Evolutionary conservation across 1,284 basidiomycete species (phyloP).

Genomic region (Takashimella tepidaria): DNA sequence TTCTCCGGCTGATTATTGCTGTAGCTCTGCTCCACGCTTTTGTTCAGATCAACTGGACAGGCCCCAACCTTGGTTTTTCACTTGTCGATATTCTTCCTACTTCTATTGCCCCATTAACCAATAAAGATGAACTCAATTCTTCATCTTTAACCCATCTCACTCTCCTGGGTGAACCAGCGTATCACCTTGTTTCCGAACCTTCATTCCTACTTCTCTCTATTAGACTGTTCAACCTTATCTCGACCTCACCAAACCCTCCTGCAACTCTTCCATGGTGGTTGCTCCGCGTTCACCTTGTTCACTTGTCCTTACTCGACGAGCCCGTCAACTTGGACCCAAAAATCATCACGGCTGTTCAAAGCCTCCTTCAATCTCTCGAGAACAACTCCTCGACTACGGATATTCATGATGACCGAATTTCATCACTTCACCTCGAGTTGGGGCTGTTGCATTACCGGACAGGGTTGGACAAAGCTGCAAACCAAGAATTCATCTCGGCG

Average conservation of each 20-base stretch:
- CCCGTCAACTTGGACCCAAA: constrained; percentile 60
- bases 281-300: constrained; percentile 66
- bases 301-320: constrained; percentile 82
- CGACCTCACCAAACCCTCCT: constrained; percentile 48
- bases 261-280: constrained; percentile 68
- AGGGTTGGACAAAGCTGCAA: constrained; percentile 70
- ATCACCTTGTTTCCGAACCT: constrained; percentile 74
- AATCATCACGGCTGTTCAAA: constrained; percentile 53
- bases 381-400: constrained; percentile 18
- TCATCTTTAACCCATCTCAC: constrained; percentile 70
- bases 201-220: constrained; percentile 72
- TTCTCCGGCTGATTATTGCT: constrained; percentile 62
- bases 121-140: constrained; percentile 52
- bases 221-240: constrained; percentile 58
- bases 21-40: constrained; percentile 83
- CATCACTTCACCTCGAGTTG: constrained; percentile 69
- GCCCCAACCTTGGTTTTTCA: constrained; percentile 70
- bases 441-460: constrained; percentile 70
- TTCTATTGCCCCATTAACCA: constrained; percentile 52
- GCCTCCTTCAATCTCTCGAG: constrained; percentile 47
- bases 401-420: constrained; percentile 55
- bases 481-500: constrained; percentile 72
- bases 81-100: constrained; percentile 48
- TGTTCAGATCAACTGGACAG: constrained; percentile 94
- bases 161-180: constrained; percentile 86